Conservation (phyloP, 2,329 filamentous ascomycete genomes). For the Monilinia vaccinii-corymbosi region DNA sequence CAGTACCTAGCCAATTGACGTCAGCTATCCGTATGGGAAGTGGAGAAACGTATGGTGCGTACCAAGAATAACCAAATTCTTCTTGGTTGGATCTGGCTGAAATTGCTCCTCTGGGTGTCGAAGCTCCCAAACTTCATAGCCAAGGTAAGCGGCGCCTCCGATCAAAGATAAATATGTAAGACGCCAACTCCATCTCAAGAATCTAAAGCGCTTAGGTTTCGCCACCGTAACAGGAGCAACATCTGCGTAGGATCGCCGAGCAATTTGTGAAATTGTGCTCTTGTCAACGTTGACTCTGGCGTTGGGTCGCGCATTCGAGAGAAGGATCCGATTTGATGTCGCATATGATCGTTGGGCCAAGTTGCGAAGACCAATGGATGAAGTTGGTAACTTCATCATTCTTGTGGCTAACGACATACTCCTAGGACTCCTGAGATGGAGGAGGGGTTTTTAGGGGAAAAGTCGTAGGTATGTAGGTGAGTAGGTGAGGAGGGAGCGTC, state of each 20-base stretch:
- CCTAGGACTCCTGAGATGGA: conserved; percentile 10
- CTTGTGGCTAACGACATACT: conserved; percentile 28
- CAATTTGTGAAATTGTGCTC: conserved; percentile 30
- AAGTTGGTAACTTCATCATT: conserved; percentile 26
- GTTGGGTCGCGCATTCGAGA: conserved; percentile 24
- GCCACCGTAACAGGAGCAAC: conserved; percentile 35
- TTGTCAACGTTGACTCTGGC: conserved; percentile 18
- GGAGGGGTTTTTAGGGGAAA: neutral
- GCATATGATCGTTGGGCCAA: conserved; percentile 24
- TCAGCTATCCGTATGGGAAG: conserved; percentile 3
- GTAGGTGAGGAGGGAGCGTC: too few relatives aligned
- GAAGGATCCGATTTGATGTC: conserved; percentile 19
- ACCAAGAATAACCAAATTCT: conserved; percentile 95
- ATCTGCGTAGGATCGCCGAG: conserved; percentile 37
- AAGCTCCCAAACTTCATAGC: conserved; percentile 74
- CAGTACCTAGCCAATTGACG: conserved; percentile 57
- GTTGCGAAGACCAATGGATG: conserved; percentile 26
- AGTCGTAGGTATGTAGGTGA: neutral
- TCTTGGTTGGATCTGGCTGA: conserved; percentile 77
- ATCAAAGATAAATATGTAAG: conserved; percentile 67
- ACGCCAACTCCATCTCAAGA: conserved; percentile 76
- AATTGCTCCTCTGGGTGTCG: conserved; percentile 74
- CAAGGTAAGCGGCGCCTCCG: conserved; percentile 59
- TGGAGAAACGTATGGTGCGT: conserved; percentile 27
- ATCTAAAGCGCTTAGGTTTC: conserved; percentile 52